Evolutionary conservation across 2,329 filamentous ascomycete species (phyloP).

Genomic region (Alternaria tenuissima): DNA sequence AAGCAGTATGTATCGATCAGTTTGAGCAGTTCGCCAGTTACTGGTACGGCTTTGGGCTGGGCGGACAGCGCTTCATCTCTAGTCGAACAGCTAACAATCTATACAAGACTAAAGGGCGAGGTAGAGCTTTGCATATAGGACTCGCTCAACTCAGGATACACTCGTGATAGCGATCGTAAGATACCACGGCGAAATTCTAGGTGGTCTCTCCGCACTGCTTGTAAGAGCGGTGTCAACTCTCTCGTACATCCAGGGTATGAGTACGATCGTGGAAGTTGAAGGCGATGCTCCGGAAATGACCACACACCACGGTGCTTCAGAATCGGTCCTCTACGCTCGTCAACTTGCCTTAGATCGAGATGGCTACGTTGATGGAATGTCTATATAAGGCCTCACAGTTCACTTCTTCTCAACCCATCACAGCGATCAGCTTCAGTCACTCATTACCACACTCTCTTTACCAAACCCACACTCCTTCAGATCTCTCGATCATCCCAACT

Average conservation of each 20-base stretch:
- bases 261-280: not conserved
- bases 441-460: not conserved
- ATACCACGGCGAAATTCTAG: not conserved
- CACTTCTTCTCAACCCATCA: no score
- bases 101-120: no score
- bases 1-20: not conserved
- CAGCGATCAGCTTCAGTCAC: no score
- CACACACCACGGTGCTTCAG: not conserved
- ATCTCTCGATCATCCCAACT: not conserved
- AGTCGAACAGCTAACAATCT: fast-evolving
- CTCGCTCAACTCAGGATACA: not conserved
- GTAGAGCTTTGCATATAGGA: not conserved
- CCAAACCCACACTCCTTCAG: not conserved
- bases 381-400: no score
- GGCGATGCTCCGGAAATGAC: not conserved
- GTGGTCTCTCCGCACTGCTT: not conserved
- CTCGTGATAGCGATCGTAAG: not conserved
- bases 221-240: not conserved
- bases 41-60: not conserved
- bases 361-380: no score
- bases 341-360: not conserved
- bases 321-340: not conserved
- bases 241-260: not conserved
- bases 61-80: not conserved
- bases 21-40: not conserved